Conservation (phyloP, 768 basidiomycete species). For the Hygrocybe coccinea region DNA sequence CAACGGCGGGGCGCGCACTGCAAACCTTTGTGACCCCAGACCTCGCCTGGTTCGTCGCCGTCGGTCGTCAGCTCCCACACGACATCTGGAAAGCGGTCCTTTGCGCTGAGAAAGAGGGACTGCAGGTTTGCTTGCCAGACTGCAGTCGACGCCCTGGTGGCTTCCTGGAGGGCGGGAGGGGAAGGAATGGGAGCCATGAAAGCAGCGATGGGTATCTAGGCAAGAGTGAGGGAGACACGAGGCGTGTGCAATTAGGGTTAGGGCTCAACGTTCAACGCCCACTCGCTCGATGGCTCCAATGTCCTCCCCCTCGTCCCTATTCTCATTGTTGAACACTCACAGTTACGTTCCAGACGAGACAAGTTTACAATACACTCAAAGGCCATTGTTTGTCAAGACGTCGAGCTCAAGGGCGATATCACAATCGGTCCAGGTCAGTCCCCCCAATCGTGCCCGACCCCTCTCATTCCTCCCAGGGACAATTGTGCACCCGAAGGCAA, state of each 20-base stretch:
- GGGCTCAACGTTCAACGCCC: background rate
- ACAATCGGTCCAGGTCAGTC: constrained; percentile 76
- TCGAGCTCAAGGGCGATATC: constrained; percentile 90
- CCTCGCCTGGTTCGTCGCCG: constrained; percentile 52
- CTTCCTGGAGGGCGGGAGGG: constrained; percentile 58
- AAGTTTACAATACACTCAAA: constrained; percentile 88
- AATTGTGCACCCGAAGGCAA: constrained; percentile 90
- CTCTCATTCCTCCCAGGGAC: constrained; percentile 45
- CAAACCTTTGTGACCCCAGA: constrained; percentile 95
- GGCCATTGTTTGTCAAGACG: constrained; percentile 88
- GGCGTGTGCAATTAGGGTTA: background rate
- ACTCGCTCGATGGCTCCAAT: constrained; percentile 4
- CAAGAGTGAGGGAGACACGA: background rate
- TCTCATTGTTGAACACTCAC: background rate
- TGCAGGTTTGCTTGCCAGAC: constrained; percentile 81
- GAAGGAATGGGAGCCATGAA: constrained; percentile 11
- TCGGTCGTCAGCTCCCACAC: constrained; percentile 73
- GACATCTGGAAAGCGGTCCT: constrained; percentile 93
- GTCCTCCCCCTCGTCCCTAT: background rate
- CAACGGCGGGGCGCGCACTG: constrained; percentile 1
- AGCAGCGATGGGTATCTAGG: background rate
- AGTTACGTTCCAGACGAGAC: constrained; percentile 55
- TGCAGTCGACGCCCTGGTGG: constrained; percentile 59
- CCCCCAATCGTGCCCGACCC: background rate
- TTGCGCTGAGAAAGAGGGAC: constrained; percentile 72